Percentiles rank a stretch among this genome's conserved stretches.
These are phyloP conservation scores for Trichoderma sp. DNA, from an alignment of 2,329 filamentous ascomycete species.

Conservation along the genomic window DNA sequence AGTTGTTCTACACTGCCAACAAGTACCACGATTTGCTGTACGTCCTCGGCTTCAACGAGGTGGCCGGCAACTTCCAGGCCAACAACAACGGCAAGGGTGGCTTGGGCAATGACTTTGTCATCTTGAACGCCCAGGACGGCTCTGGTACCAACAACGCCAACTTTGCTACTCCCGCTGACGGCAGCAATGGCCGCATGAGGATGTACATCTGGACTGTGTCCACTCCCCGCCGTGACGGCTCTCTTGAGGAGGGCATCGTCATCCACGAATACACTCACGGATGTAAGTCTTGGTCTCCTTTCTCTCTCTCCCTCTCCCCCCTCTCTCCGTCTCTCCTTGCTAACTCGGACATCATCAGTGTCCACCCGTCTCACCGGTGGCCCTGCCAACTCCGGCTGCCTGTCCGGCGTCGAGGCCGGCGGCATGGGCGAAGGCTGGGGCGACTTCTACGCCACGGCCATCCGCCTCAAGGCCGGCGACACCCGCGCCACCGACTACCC, in stretches of 20 bases:
- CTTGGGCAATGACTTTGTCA: conserved; percentile 49
- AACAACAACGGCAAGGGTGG: conserved; percentile 56
- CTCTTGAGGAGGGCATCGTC: conserved; percentile 59
- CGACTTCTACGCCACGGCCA: conserved; percentile 53
- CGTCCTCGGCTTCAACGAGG: conserved; percentile 55
- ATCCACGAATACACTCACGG: conserved; percentile 59
- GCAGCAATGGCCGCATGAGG: conserved; percentile 51
- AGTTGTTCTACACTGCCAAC: conserved; percentile 61
- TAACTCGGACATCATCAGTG: conserved; percentile 31
- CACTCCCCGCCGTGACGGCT: conserved; percentile 49
- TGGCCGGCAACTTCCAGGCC: conserved; percentile 57
- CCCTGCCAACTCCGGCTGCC: conserved; percentile 50
- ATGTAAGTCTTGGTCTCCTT: conserved; percentile 28
- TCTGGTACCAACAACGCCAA: conserved; percentile 55
- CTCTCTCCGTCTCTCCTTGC: neutral
- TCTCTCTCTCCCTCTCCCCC: neutral
- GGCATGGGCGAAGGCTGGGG: conserved; percentile 60
- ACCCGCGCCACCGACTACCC: conserved; percentile 45
- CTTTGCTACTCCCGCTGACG: conserved; percentile 54
- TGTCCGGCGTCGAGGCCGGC: conserved; percentile 46
- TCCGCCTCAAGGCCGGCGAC: conserved; percentile 45
- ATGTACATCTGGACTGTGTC: conserved; percentile 56
- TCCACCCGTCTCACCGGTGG: conserved; percentile 59
- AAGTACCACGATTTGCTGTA: conserved; percentile 59
- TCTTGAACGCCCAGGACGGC: conserved; percentile 57